Evolutionary conservation across 1,284 basidiomycete genomes (phyloP).

Genomic region (Clitocybe nebularis): DNA sequence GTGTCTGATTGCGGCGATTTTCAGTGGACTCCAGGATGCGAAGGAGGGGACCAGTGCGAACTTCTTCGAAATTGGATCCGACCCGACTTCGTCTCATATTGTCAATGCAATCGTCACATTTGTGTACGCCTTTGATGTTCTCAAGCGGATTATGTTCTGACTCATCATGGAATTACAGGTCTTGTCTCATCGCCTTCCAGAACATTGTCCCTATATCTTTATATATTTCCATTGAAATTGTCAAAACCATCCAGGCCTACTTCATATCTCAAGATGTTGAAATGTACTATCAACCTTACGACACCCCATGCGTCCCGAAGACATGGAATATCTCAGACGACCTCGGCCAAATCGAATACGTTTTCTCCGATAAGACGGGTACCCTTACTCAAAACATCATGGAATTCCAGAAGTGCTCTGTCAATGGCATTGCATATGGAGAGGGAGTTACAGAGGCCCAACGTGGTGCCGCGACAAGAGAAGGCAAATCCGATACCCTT

Average conservation of each 20-base stretch:
- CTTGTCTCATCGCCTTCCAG: constrained; percentile 92
- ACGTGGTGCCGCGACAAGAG: constrained; percentile 83
- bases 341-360: constrained; percentile 95
- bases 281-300: constrained; percentile 91
- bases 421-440: constrained; percentile 82
- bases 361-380: constrained; percentile 98
- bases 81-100: constrained; percentile 57
- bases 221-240: constrained; percentile 97
- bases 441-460: constrained; percentile 96
- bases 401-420: constrained; percentile 97
- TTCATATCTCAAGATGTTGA: constrained; percentile 97
- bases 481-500: constrained; percentile 63
- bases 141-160: constrained; percentile 10
- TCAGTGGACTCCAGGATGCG: constrained; percentile 72
- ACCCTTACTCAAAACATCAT: constrained; percentile 96
- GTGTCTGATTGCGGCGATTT: constrained; percentile 71
- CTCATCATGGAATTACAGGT: constrained; percentile 36
- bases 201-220: constrained; percentile 97
- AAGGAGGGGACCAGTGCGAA: constrained; percentile 64
- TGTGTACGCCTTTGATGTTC: constrained; percentile 55
- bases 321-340: constrained; percentile 99
- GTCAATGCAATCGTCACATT: constrained; percentile 89
- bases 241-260: constrained; percentile 96
- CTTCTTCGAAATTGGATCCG: constrained; percentile 68
- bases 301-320: constrained; percentile 90